These are phyloP conservation scores for Sodiomyces alkalinus DNA, from an alignment of 2,329 filamentous ascomycete genomes.

Conservation along the genomic window DNA sequence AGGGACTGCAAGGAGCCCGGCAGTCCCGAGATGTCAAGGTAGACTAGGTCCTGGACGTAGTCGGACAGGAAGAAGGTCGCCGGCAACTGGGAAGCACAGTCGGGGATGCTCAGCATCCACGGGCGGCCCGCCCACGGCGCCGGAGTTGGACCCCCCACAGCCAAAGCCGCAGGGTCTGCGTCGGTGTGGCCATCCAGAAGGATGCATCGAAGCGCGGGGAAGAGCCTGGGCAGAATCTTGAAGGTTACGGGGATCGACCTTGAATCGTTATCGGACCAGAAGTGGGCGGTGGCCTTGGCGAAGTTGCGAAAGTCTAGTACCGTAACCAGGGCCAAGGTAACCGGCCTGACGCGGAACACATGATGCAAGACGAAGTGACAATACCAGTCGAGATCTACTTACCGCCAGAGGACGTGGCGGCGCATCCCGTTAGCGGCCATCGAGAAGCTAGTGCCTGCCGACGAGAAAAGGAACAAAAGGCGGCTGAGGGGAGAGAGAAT, in stretches of 20 bases:
- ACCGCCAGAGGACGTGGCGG: background rate
- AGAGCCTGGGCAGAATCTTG: conserved; percentile 18
- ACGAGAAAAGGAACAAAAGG: no score
- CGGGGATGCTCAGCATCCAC: conserved; percentile 28
- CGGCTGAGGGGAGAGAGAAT: background rate
- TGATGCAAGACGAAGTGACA: conserved; percentile 27
- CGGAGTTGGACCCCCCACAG: conserved; percentile 5
- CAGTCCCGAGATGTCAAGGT: conserved; percentile 36
- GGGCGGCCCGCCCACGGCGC: conserved; percentile 9
- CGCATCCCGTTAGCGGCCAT: no score
- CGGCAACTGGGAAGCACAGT: conserved; percentile 24
- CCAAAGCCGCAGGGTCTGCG: conserved; percentile 24
- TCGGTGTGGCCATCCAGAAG: conserved; percentile 31
- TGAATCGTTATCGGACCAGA: conserved; percentile 23
- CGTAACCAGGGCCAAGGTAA: conserved; percentile 27
- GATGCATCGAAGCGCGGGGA: conserved; percentile 30
- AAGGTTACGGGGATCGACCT: conserved; percentile 24
- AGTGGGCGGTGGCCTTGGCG: conserved; percentile 21
- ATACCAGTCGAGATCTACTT: conserved; percentile 33
- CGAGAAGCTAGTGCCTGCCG: no score
- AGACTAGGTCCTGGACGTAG: conserved; percentile 26
- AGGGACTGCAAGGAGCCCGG: conserved; percentile 26
- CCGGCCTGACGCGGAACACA: conserved; percentile 16
- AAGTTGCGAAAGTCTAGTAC: conserved; percentile 33
- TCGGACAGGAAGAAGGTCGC: conserved; percentile 21